Evolutionary conservation across 495 filamentous ascomycete genomes (phyloP).

Genomic region (Penicillium roqueforti): DNA sequence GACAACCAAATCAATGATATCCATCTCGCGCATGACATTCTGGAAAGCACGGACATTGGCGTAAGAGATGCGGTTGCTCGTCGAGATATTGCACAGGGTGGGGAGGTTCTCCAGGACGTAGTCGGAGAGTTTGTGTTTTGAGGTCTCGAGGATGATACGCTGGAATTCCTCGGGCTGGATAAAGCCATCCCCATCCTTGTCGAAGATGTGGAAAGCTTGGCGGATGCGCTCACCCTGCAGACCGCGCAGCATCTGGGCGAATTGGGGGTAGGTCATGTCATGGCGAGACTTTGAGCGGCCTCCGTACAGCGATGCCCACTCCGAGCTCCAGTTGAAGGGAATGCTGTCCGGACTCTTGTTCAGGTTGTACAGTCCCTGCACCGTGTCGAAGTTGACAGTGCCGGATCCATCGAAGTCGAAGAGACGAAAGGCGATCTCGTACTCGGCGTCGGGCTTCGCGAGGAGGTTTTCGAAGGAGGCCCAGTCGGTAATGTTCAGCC

Average conservation of each 20-base stretch:
- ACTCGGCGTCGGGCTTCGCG: conserved; percentile 92
- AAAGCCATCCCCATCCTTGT: conserved; percentile 93
- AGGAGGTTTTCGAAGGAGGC: conserved; percentile 89
- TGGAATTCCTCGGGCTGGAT: conserved; percentile 96
- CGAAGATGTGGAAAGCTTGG: conserved; percentile 88
- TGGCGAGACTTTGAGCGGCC: conserved; percentile 80
- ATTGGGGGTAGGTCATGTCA: conserved; percentile 91
- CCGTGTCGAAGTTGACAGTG: conserved; percentile 79
- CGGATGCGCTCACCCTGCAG: conserved; percentile 92
- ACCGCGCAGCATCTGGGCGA: conserved; percentile 95
- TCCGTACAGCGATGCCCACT: conserved; percentile 94
- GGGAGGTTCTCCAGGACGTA: conserved; percentile 91
- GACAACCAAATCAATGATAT: conserved; percentile 88
- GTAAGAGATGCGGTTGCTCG: conserved; percentile 91
- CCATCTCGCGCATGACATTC: conserved; percentile 96
- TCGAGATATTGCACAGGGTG: conserved; percentile 90
- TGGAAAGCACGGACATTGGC: conserved; percentile 96
- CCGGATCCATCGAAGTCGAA: conserved; percentile 84
- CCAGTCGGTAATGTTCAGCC: conserved; percentile 80
- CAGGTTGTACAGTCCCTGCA: conserved; percentile 70
- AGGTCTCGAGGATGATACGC: conserved; percentile 88
- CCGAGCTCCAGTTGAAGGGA: conserved; percentile 94
- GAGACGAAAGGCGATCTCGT: conserved; percentile 95
- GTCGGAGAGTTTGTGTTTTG: conserved; percentile 95
- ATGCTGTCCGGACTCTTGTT: conserved; percentile 79